phyloP scores from a whole-genome alignment of 2,329 filamentous ascomycete genomes.

The Aureobasidium sp. region DNA sequence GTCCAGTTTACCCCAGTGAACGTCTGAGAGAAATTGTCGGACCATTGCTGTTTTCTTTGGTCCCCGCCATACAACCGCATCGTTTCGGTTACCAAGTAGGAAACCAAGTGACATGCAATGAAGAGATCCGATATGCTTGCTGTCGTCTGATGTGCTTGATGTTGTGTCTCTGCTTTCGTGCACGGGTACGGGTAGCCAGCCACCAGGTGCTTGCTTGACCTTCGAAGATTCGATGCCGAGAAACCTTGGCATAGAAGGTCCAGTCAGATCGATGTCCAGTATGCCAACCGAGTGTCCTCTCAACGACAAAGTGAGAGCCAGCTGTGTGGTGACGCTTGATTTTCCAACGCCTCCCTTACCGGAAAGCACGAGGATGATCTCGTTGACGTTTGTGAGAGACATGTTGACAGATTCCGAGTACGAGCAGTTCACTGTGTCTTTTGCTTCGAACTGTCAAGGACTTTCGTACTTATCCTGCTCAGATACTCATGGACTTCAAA shows the following conservation, averaged over 20 bases:
- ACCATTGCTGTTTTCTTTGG: conserved; percentile 99
- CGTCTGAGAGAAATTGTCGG: conserved; percentile 86
- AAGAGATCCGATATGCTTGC: conserved; percentile 45
- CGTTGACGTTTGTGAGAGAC: conserved; percentile 63
- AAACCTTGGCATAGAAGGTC: conserved; percentile 94
- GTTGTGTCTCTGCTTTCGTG: conserved; percentile 46
- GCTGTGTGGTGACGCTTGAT: conserved; percentile 93
- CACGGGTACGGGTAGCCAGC: conserved; percentile 85
- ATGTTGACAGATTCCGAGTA: conserved; percentile 31
- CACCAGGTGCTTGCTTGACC: conserved; percentile 82
- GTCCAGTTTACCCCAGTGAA: conserved; percentile 80
- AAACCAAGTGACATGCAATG: conserved; percentile 92
- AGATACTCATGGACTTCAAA: neutral
- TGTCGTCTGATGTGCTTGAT: conserved; percentile 13
- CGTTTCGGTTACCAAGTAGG: conserved; percentile 69
- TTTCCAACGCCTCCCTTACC: conserved; percentile 98
- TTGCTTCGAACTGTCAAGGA: neutral
- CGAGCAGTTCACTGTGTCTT: neutral
- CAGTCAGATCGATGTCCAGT: conserved; percentile 91
- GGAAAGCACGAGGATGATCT: conserved; percentile 77
- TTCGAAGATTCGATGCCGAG: conserved; percentile 83
- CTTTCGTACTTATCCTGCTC: neutral
- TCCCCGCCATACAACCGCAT: conserved; percentile 94
- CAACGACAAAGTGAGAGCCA: conserved; percentile 79
- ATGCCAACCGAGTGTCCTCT: conserved; percentile 86